Conservation (phyloP, 139 green algal species). For the Raphidocelis subcapitata region DNA sequence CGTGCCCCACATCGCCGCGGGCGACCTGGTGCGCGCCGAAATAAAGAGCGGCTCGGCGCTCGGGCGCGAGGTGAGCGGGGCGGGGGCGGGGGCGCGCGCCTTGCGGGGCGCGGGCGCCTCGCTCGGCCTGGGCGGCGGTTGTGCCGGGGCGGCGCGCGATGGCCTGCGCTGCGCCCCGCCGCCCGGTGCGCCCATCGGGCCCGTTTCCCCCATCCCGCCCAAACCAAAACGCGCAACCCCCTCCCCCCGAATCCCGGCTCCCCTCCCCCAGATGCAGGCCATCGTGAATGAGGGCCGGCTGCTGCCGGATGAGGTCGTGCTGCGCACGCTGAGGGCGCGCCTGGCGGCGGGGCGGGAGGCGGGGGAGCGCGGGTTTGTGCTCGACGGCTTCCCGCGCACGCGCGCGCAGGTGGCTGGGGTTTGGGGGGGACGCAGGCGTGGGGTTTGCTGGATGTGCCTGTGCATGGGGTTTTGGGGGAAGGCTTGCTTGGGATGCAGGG, state of each 20-base stretch:
- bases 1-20: conserved; percentile 90
- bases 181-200: no score
- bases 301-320: conserved; percentile 82
- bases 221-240: no score
- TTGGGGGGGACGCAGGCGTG: no score
- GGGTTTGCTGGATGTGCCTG: no score
- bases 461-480: no score
- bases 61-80: conserved; percentile 57
- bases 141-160: no score
- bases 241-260: no score
- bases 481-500: no score
- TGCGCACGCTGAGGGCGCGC: conserved; percentile 69
- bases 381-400: conserved; percentile 99
- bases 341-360: conserved; percentile 40
- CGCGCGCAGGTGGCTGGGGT: no score
- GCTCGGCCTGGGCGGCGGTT: background rate
- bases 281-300: conserved; percentile 78
- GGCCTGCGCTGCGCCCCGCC: no score
- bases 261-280: conserved; percentile 63
- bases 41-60: conserved; percentile 70
- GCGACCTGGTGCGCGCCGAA: conserved; percentile 90
- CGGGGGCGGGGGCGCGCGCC: background rate
- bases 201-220: no score
- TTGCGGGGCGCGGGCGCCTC: background rate
- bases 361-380: conserved; percentile 81